Base-by-base conservation (phyloP, 2,329 filamentous ascomycete genomes). In the Venturia pyrina region DNA sequence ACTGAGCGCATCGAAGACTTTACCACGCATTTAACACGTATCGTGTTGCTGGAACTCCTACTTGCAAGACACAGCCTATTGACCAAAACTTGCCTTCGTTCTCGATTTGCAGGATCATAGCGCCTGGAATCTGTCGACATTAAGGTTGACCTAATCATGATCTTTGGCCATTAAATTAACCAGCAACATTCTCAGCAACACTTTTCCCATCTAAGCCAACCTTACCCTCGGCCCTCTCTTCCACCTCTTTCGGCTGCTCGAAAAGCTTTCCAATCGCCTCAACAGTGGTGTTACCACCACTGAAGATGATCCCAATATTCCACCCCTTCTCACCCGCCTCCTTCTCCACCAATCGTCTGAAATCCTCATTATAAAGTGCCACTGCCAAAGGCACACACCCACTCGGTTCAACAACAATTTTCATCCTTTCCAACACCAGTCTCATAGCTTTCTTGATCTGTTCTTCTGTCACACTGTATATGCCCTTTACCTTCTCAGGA, bases 391-490 rank as follows among this genome's bases (percentile, higher is more conserved):
- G 85, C n/a, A 97, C 93, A 2, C 88, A 91, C 0, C 89, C 86
- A 76, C 89, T 93, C 28, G 93, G 93, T 81, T 98, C 93, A 15
- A 97, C 87, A 28, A 97, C 86, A 60, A 96, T 79, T 84, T 98
- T 97, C 82, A 95, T 86, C 66, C 93, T 80, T 83, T 98, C 93
- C 68, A 93, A 79, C 43, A 96, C 88, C 68, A 98, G 76, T 68
- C 83, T 79, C 84, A 96, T 83, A 15, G 93, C 89, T 28, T 80
- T 82, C 72, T 84, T 83, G 74, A 98, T 97, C 80, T 96, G 86
- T 65, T 88, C 87, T 76, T 98, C 93, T 0, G 82, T 86, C 0
- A 96, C 93, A 65, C 84, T 83, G 76, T 85, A 89, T 71, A 96
- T 84, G 0, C 84, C 88, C 1, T 78, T 73, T 0, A 96, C 88